A percentile compares a stretch with the other conserved stretches of the same genome.
Evolutionary conservation across 2,329 filamentous ascomycete species (phyloP).

Genomic region (Sarocladium oryzae): DNA sequence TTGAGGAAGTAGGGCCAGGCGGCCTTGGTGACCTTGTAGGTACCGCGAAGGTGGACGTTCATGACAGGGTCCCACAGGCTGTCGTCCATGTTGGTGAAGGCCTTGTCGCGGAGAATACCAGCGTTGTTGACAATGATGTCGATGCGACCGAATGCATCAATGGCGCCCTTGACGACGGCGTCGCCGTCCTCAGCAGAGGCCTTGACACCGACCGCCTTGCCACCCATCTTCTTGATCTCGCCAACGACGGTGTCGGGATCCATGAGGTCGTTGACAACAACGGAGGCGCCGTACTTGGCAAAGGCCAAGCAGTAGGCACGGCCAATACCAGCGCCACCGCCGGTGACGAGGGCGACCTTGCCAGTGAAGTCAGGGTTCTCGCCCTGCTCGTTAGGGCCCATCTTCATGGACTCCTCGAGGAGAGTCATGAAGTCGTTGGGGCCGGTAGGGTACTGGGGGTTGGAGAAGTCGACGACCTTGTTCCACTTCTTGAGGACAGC

Average conservation of each 20-base stretch:
- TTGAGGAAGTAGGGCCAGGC: slow-evolving; percentile 97
- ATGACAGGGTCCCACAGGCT: slow-evolving; percentile 87
- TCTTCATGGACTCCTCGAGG: slow-evolving; percentile 75
- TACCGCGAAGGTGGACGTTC: slow-evolving; percentile 87
- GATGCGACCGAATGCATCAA: slow-evolving; percentile 87
- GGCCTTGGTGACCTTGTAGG: slow-evolving; percentile 94
- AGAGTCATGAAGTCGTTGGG: slow-evolving; percentile 83
- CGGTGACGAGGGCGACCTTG: slow-evolving; percentile 81
- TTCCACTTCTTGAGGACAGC: slow-evolving; percentile 87
- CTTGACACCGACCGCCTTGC: slow-evolving; percentile 88
- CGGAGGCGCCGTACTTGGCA: slow-evolving; percentile 71
- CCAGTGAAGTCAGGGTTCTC: slow-evolving; percentile 75
- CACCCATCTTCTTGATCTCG: slow-evolving; percentile 86
- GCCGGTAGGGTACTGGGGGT: slow-evolving; percentile 73
- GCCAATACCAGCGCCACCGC: slow-evolving; percentile 84
- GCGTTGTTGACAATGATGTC: slow-evolving; percentile 98
- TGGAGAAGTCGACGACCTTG: slow-evolving; percentile 77
- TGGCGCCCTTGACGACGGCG: slow-evolving; percentile 81
- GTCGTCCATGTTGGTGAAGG: slow-evolving; percentile 96
- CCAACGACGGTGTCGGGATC: slow-evolving; percentile 86
- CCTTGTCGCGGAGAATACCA: slow-evolving; percentile 95
- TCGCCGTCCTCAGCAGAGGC: slow-evolving; percentile 91
- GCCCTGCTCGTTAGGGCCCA: slow-evolving; percentile 64
- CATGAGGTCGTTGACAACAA: slow-evolving; percentile 94
- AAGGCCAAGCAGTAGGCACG: slow-evolving; percentile 86